These are phyloP conservation scores for Scheffersomyces titani DNA, from an alignment of 1,139 yeast species.

Conservation along the genomic window DNA sequence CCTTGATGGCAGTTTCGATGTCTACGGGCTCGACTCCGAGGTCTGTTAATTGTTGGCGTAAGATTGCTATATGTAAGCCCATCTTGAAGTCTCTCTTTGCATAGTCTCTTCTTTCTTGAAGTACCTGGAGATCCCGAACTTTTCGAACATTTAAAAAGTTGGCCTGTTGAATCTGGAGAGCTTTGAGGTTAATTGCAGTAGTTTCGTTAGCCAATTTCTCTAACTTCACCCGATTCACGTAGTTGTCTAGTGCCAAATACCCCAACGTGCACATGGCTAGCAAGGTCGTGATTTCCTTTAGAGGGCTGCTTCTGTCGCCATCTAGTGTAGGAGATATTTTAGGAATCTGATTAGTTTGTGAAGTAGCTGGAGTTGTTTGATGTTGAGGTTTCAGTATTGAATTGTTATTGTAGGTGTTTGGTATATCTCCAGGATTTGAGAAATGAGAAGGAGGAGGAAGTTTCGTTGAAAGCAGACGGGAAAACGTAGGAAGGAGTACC, in stretches of 20 bases:
- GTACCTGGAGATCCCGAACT: slow-evolving; percentile 46
- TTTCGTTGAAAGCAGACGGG: neutral
- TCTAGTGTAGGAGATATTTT: neutral
- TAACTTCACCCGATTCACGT: slow-evolving; percentile 39
- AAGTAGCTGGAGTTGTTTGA: neutral
- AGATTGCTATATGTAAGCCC: slow-evolving; percentile 63
- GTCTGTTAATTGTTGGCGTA: slow-evolving; percentile 58
- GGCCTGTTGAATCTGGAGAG: slow-evolving; percentile 43
- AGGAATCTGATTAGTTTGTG: neutral
- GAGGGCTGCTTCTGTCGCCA: slow-evolving; percentile 6
- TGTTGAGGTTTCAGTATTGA: neutral
- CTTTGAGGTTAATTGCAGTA: slow-evolving; percentile 43
- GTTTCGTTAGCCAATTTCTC: slow-evolving; percentile 44
- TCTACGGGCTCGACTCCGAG: slow-evolving; percentile 53
- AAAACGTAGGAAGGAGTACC: neutral
- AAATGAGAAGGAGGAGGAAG: slow-evolving; percentile 7
- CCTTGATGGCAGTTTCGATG: slow-evolving; percentile 52
- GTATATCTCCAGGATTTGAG: slow-evolving; percentile 5
- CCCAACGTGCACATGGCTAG: slow-evolving; percentile 43
- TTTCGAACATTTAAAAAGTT: slow-evolving; percentile 46
- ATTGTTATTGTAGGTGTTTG: neutral
- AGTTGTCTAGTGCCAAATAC: slow-evolving; percentile 56
- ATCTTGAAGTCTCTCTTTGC: slow-evolving; percentile 58
- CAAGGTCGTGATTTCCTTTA: slow-evolving; percentile 34
- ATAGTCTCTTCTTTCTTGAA: slow-evolving; percentile 48